Evolutionary conservation across 257 asterid species (phyloP).

Genomic region (Solanum boliviense): DNA sequence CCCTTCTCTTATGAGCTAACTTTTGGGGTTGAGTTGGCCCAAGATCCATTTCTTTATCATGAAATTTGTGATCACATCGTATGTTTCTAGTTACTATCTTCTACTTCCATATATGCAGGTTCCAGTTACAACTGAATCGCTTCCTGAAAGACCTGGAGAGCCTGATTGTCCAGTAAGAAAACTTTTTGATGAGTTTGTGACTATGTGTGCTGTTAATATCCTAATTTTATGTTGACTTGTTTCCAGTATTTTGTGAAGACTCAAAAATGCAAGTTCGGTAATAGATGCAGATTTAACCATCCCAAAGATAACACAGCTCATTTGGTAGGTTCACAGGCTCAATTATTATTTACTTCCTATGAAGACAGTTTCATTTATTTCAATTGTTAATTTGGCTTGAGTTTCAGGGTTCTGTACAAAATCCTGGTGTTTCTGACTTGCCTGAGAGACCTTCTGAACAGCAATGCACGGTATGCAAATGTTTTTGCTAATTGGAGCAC

Average conservation of each 20-base stretch:
- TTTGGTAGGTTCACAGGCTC: constrained; percentile 33
- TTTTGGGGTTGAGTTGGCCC: not conserved
- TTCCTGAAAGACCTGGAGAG: constrained; percentile 85
- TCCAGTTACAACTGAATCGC: constrained; percentile 53
- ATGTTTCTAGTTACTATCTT: not conserved
- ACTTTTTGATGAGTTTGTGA: constrained; percentile 5
- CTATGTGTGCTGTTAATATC: not conserved
- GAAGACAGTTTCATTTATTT: not conserved
- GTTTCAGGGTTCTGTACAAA: constrained; percentile 55
- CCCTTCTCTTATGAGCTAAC: not conserved
- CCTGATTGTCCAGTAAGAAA: constrained; percentile 93
- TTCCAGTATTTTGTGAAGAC: constrained; percentile 86
- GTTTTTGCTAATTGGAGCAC: constrained; percentile 8
- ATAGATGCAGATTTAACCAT: constrained; percentile 89
- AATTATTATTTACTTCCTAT: constrained; percentile 1
- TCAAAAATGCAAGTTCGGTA: constrained; percentile 80
- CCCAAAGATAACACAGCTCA: constrained; percentile 46
- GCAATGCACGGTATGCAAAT: constrained; percentile 69
- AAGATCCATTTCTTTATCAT: not conserved
- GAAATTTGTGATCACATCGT: not conserved
- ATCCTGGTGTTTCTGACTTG: constrained; percentile 32
- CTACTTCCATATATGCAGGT: constrained; percentile 43
- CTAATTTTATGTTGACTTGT: not conserved
- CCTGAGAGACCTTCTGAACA: constrained; percentile 97
- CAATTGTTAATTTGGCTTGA: constrained; percentile 17